phyloP scores from a whole-genome alignment of 1,284 basidiomycete species.

The Spongispora temasekensis region DNA sequence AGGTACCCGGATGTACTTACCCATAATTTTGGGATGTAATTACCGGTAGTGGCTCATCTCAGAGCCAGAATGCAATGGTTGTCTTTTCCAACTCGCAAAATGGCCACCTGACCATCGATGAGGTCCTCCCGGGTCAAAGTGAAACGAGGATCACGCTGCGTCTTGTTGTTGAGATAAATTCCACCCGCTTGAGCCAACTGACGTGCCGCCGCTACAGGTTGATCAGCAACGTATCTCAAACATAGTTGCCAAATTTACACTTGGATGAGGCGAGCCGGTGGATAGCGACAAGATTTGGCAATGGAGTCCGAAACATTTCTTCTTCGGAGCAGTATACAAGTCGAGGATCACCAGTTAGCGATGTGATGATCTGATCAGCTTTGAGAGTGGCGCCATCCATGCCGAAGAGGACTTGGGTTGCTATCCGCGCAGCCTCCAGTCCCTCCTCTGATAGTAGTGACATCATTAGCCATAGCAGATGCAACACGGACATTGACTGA shows the following conservation, averaged over 20 bases:
- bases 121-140: constrained; percentile 53
- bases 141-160: constrained; percentile 44
- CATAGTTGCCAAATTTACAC: constrained; percentile 17
- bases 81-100: constrained; percentile 78
- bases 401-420: constrained; percentile 38
- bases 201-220: constrained; percentile 30
- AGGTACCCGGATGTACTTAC: background rate
- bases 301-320: constrained; percentile 30
- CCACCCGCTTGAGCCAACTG: constrained; percentile 39
- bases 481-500: constrained; percentile 33
- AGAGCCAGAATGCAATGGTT: constrained; percentile 65
- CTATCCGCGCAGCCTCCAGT: constrained; percentile 31
- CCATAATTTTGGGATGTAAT: constrained; percentile 8
- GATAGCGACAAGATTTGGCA: constrained; percentile 30
- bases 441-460: constrained; percentile 25
- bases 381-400: constrained; percentile 28
- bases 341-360: constrained; percentile 33
- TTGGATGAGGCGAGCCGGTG: constrained; percentile 32
- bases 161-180: constrained; percentile 54
- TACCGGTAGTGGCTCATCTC: constrained; percentile 18
- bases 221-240: constrained; percentile 10
- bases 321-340: constrained; percentile 33
- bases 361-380: constrained; percentile 32
- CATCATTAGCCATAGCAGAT: constrained; percentile 3
- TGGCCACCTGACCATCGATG: constrained; percentile 62